phyloP scores from a whole-genome alignment of 2,329 filamentous ascomycete species.

The Sphaerulina musiva region DNA sequence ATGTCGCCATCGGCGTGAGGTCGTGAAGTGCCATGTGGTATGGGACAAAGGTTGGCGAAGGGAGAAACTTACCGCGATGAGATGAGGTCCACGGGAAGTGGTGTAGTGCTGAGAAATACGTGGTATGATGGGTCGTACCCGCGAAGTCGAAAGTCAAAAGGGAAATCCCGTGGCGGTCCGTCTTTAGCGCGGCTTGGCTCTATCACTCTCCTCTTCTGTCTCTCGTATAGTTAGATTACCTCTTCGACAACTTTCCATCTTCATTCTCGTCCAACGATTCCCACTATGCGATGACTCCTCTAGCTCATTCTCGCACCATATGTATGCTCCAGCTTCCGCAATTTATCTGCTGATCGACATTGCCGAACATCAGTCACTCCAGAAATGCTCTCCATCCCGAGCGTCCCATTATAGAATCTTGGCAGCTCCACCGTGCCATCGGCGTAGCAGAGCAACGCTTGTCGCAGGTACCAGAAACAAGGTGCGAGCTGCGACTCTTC shows the following conservation, averaged over 20 bases:
- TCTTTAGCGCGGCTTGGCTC: too few relatives aligned
- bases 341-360: slow-evolving; percentile 13
- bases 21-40: not conserved
- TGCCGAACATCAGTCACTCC: slow-evolving; percentile 12
- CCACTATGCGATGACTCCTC: not conserved
- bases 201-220: too few relatives aligned
- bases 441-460: slow-evolving; percentile 10
- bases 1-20: not conserved
- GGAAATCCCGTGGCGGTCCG: too few relatives aligned
- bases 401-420: slow-evolving; percentile 11
- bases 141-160: too few relatives aligned
- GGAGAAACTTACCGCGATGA: slow-evolving; percentile 3
- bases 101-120: not conserved
- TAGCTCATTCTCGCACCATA: not conserved
- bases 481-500: slow-evolving; percentile 13
- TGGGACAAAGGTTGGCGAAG: not conserved
- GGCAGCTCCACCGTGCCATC: slow-evolving; percentile 14
- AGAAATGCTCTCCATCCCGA: slow-evolving; percentile 3
- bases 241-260: too few relatives aligned
- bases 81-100: not conserved
- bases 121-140: not conserved
- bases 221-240: too few relatives aligned
- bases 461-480: slow-evolving; percentile 12
- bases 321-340: slow-evolving; percentile 8
- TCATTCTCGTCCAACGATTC: too few relatives aligned